A percentile compares a stretch with the other conserved stretches of the same genome.
Conservation (phyloP, 768 basidiomycete genomes). For the Suillus occidentalis region DNA sequence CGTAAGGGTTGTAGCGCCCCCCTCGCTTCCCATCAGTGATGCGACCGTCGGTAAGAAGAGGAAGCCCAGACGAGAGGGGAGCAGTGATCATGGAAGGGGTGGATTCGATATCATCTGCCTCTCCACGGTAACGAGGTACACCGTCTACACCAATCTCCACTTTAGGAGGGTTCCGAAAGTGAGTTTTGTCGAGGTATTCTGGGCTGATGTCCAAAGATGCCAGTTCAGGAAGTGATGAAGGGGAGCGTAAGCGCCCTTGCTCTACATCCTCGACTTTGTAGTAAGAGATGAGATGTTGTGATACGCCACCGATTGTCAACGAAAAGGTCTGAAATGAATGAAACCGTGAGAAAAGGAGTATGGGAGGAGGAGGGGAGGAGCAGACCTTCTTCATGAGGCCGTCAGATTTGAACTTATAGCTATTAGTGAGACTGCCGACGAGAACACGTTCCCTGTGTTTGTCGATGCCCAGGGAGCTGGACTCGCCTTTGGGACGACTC, state of each 20-base stretch:
- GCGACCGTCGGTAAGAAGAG: slow-evolving; percentile 50
- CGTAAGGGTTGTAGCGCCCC: slow-evolving; percentile 47
- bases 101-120: slow-evolving; percentile 69
- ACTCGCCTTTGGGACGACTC: slow-evolving; percentile 63
- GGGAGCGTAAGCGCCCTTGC: slow-evolving; percentile 82
- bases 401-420: slow-evolving; percentile 88
- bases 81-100: slow-evolving; percentile 41
- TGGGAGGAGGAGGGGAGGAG: slow-evolving; percentile 13
- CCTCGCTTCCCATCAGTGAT: slow-evolving; percentile 42
- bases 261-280: slow-evolving; percentile 92
- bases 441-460: slow-evolving; percentile 77
- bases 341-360: slow-evolving; percentile 30
- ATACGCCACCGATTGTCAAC: slow-evolving; percentile 76
- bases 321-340: slow-evolving; percentile 74
- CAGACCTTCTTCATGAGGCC: slow-evolving; percentile 97
- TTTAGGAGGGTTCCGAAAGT: slow-evolving; percentile 89
- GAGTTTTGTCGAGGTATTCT: slow-evolving; percentile 85
- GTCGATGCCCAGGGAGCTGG: slow-evolving; percentile 51
- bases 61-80: slow-evolving; percentile 45
- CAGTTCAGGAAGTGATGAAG: slow-evolving; percentile 86
- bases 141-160: slow-evolving; percentile 87
- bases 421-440: slow-evolving; percentile 89
- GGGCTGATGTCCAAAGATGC: slow-evolving; percentile 83
- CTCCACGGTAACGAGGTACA: slow-evolving; percentile 76
- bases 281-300: slow-evolving; percentile 94